Conservation (phyloP, 129 eudicot genomes). For the Apium graveolens region DNA sequence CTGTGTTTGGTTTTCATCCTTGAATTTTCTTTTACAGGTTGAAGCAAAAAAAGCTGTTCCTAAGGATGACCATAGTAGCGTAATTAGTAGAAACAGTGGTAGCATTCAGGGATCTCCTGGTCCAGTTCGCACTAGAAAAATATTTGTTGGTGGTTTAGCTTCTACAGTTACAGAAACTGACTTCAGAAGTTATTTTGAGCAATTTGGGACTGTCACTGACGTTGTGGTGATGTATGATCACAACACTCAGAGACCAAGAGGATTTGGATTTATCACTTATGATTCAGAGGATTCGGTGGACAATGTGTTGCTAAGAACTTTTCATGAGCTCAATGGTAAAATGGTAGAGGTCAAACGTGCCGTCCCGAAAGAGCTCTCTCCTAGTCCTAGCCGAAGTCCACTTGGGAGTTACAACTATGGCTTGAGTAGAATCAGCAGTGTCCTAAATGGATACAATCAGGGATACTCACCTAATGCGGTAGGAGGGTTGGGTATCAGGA, state of each 20-base stretch:
- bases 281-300: conserved; percentile 66
- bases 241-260: conserved; percentile 68
- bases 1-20: background rate
- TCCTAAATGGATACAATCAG: conserved; percentile 47
- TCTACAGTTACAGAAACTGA: conserved; percentile 60
- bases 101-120: conserved; percentile 66
- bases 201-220: conserved; percentile 56
- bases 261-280: conserved; percentile 66
- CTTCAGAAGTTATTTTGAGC: conserved; percentile 54
- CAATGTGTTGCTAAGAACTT: conserved; percentile 38
- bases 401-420: conserved; percentile 46
- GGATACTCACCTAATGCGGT: conserved; percentile 38
- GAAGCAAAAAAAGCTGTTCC: conserved; percentile 79
- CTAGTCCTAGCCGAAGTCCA: conserved; percentile 43
- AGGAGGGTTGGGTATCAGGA: conserved; percentile 56
- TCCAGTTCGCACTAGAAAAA: conserved; percentile 46
- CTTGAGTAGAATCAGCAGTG: conserved; percentile 32
- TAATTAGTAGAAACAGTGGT: conserved; percentile 49
- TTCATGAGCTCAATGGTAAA: conserved; percentile 59
- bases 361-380: conserved; percentile 64
- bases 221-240: conserved; percentile 82
- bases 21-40: conserved; percentile 27
- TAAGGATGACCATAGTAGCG: conserved; percentile 45
- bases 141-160: conserved; percentile 72
- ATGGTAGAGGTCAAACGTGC: conserved; percentile 74